phyloP scores from a whole-genome alignment of 768 basidiomycete species.

The Tylopilus subfusipes region DNA sequence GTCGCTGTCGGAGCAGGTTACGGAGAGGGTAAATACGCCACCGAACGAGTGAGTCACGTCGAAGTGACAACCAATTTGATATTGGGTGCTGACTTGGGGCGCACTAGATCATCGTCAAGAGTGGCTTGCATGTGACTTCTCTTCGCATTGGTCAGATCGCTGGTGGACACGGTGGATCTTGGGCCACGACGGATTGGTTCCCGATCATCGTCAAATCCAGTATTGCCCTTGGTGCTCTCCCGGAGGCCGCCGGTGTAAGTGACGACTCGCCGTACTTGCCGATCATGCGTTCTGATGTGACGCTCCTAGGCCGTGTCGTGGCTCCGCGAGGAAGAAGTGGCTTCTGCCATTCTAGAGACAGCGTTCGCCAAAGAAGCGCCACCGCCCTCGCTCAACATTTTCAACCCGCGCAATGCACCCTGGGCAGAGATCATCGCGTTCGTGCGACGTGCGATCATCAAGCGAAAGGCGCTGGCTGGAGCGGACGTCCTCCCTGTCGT shows the following conservation, averaged over 20 bases:
- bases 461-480: neutral
- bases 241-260: slow-evolving; percentile 35
- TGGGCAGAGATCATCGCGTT: slow-evolving; percentile 32
- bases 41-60: slow-evolving; percentile 36
- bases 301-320: slow-evolving; percentile 37
- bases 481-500: slow-evolving; percentile 27
- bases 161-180: slow-evolving; percentile 40
- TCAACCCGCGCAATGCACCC: slow-evolving; percentile 35
- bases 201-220: slow-evolving; percentile 40
- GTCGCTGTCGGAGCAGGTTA: slow-evolving; percentile 43
- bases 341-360: slow-evolving; percentile 31
- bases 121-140: slow-evolving; percentile 35
- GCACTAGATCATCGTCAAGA: slow-evolving; percentile 37
- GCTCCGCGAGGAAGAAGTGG: slow-evolving; percentile 41
- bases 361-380: slow-evolving; percentile 16
- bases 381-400: slow-evolving; percentile 33
- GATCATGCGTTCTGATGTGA: neutral
- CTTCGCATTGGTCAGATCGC: slow-evolving; percentile 47
- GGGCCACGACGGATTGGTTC: slow-evolving; percentile 47
- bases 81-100: neutral
- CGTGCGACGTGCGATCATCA: slow-evolving; percentile 20
- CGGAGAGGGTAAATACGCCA: slow-evolving; percentile 43
- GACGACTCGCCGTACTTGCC: neutral
- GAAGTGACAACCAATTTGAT: neutral
- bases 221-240: slow-evolving; percentile 26